phyloP scores from a whole-genome alignment of 179 eudicot species.

The Silene coronaria region DNA sequence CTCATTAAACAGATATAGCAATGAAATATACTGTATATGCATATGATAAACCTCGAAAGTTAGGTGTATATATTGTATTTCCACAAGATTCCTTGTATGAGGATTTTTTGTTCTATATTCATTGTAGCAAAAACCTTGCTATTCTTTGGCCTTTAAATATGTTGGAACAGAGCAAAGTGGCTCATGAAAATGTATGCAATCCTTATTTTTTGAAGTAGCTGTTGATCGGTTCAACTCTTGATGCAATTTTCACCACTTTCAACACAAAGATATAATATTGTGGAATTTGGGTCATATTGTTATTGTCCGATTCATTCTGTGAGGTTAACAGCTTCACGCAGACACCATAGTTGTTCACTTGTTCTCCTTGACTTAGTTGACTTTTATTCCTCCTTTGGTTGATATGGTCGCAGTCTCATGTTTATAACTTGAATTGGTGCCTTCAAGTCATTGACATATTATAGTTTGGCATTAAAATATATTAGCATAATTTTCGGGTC shows the following conservation, averaged over 20 bases:
- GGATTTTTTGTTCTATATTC: background rate
- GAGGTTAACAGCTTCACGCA: too few relatives aligned
- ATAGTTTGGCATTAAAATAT: background rate
- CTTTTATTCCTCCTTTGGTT: background rate
- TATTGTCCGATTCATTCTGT: too few relatives aligned
- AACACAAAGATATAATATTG: background rate
- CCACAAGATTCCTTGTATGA: background rate
- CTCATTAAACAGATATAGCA: background rate
- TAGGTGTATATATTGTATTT: background rate
- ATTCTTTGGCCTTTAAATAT: background rate
- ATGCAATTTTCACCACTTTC: background rate
- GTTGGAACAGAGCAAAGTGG: background rate
- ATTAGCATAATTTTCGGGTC: conserved; percentile 1
- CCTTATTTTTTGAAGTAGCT: background rate
- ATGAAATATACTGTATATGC: background rate
- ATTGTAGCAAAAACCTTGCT: background rate
- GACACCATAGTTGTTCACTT: background rate
- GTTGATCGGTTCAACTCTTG: background rate
- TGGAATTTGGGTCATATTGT: background rate
- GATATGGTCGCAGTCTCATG: background rate
- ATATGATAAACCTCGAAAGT: background rate
- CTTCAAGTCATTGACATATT: background rate
- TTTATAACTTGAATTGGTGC: background rate
- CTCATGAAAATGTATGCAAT: background rate
- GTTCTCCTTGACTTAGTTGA: background rate